Conservation (phyloP, 352 stramenopile species). For the Phytophthora agathidicida region DNA sequence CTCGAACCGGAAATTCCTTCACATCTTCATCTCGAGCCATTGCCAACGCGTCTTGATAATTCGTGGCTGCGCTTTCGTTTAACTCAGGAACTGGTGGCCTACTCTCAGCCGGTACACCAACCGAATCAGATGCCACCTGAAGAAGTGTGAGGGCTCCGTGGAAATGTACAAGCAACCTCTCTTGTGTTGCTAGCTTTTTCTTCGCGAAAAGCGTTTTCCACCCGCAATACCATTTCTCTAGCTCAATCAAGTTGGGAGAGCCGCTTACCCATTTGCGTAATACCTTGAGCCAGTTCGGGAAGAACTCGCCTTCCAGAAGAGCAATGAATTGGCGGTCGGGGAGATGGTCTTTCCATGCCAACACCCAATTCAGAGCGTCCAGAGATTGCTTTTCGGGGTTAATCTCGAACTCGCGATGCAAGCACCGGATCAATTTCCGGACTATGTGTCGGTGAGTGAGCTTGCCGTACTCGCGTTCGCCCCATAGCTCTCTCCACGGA, state of each 20-base stretch:
- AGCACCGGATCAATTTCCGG: constrained; percentile 73
- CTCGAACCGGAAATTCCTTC: constrained; percentile 19
- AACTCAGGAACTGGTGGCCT: constrained; percentile 50
- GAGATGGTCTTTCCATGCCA: constrained; percentile 76
- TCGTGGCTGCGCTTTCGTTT: constrained; percentile 54
- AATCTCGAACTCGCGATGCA: constrained; percentile 85
- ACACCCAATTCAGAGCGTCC: constrained; percentile 67
- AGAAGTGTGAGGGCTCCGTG: constrained; percentile 77
- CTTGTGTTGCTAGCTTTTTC: constrained; percentile 55
- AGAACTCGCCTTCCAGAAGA: constrained; percentile 92
- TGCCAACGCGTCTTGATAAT: constrained; percentile 82
- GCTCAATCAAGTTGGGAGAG: constrained; percentile 56
- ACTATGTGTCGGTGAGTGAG: constrained; percentile 85
- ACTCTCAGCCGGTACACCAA: constrained; percentile 12
- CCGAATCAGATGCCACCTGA: constrained; percentile 42
- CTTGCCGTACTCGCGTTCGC: constrained; percentile 80
- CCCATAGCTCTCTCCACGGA: constrained; percentile 78
- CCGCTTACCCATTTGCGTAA: constrained; percentile 78
- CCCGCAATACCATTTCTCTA: constrained; percentile 85
- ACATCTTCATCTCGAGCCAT: constrained; percentile 43
- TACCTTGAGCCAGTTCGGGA: constrained; percentile 89
- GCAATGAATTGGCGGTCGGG: constrained; percentile 78
- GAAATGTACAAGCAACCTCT: constrained; percentile 79
- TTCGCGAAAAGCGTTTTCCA: constrained; percentile 87
- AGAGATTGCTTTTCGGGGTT: constrained; percentile 79